A percentile compares a stretch with the other conserved stretches of the same genome.
Conservation (phyloP, 495 filamentous ascomycete species). For the Hamigera avellanea region DNA sequence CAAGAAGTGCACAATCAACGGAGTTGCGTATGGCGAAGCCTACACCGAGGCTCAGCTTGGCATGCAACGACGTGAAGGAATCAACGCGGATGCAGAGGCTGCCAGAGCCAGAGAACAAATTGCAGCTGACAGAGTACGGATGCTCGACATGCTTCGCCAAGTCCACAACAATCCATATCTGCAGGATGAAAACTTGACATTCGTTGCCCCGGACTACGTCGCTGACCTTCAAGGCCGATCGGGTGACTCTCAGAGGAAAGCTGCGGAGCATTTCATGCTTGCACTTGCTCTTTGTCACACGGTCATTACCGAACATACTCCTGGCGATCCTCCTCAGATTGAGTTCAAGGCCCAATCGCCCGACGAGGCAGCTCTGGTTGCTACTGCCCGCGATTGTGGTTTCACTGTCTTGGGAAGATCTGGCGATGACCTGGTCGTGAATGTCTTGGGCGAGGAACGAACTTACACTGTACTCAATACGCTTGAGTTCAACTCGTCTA, state of each 20-base stretch:
- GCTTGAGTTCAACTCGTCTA: constrained; percentile 92
- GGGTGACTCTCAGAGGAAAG: constrained; percentile 62
- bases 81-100: constrained; percentile 71
- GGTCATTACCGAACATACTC: constrained; percentile 81
- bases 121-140: constrained; percentile 57
- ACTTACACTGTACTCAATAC: constrained; percentile 86
- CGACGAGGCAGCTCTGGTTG: constrained; percentile 89
- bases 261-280: constrained; percentile 87
- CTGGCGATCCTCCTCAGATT: constrained; percentile 79
- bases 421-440: constrained; percentile 67
- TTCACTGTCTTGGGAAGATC: constrained; percentile 86
- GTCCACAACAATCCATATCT: constrained; percentile 88
- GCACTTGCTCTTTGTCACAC: constrained; percentile 92
- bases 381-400: constrained; percentile 89
- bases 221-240: constrained; percentile 66
- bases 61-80: constrained; percentile 82
- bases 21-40: constrained; percentile 88
- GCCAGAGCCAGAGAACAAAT: constrained; percentile 67
- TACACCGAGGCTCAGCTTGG: constrained; percentile 95
- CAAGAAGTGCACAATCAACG: constrained; percentile 94
- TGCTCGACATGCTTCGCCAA: constrained; percentile 59
- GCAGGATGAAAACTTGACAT: constrained; percentile 78
- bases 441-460: constrained; percentile 73
- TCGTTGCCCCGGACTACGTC: constrained; percentile 82
- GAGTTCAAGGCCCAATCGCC: constrained; percentile 97